Base-by-base conservation (phyloP, 768 basidiomycete genomes). In the Suillus variegatus region DNA sequence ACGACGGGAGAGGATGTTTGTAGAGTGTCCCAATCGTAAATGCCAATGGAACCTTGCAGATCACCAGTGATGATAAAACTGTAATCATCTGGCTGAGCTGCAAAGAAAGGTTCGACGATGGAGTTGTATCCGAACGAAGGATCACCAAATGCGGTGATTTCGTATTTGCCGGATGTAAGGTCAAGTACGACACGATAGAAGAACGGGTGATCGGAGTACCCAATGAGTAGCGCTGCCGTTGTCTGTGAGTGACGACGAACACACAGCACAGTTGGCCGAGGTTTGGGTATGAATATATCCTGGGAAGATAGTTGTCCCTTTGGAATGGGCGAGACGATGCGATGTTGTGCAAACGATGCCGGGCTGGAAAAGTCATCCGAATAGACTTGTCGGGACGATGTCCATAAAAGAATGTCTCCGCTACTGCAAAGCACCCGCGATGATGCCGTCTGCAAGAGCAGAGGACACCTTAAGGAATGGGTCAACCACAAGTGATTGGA, bases 51-150 rank as follows among this genome's bases (percentile, higher is more conserved):
- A 1, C 92, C 92, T 32, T 91, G 78, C 28, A 79, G 76, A 71
- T 93, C 89, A 2, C 93, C 92, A 2, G 78, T 79, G 10, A 93
- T 69, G 40, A 93, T 74, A 71, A 91, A 85, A 70, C 80, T 84
- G 13, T 72, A 69, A 60, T 84, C 80, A n/a, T 66, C 51, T 25
- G 81, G 74, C 20, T 49, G 22, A 0, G 57, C 4, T 67, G 89
- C 87, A 58, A 82, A 81, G 18, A 78, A 68, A 3, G 88, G 85
- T 14, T 76, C 73, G 10, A 91, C 36, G 43, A 75, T 72, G 8
- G 85, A 85, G n/a, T 91, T 79, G 13, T 78, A 70, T 5, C 86
- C 86, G 41, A 84, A 82, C 4, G 82, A 77, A 2, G 77, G 75
- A 61, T 88, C 84, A 3, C 88, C 88, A 68, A 87, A 89, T 0